Conservation (phyloP, 2,329 filamentous ascomycete genomes). For the Nemania diffusa region DNA sequence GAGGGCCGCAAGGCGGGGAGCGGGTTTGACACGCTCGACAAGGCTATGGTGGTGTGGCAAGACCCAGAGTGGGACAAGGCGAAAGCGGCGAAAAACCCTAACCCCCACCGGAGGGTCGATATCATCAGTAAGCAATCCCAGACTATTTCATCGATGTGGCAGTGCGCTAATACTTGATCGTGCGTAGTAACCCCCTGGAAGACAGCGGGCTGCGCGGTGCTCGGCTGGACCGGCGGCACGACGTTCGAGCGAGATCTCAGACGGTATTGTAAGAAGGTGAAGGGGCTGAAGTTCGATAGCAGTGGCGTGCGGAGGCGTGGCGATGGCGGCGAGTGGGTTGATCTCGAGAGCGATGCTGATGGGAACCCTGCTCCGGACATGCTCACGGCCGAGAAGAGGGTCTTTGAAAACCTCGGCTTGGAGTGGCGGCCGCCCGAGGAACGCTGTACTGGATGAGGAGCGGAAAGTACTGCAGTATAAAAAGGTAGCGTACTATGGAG, state of each 20-base stretch:
- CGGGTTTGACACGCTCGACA: slow-evolving; percentile 90
- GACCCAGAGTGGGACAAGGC: slow-evolving; percentile 63
- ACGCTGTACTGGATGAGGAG: slow-evolving; percentile 66
- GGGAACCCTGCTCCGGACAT: slow-evolving; percentile 67
- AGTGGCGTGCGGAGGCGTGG: slow-evolving; percentile 79
- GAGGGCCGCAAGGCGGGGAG: slow-evolving; percentile 53
- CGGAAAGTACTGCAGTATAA: background rate
- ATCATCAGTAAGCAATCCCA: slow-evolving; percentile 67
- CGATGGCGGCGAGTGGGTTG: slow-evolving; percentile 75
- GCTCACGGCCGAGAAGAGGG: slow-evolving; percentile 78
- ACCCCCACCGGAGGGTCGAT: slow-evolving; percentile 85
- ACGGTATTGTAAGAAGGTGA: slow-evolving; percentile 78
- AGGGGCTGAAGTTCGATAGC: slow-evolving; percentile 87
- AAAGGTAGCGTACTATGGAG: no score
- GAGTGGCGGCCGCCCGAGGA: slow-evolving; percentile 73
- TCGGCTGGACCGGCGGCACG: slow-evolving; percentile 89
- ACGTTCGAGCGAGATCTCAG: slow-evolving; percentile 91
- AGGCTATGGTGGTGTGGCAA: slow-evolving; percentile 93
- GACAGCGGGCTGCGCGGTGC: slow-evolving; percentile 85
- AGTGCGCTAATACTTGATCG: slow-evolving; percentile 10
- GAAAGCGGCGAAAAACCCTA: slow-evolving; percentile 68
- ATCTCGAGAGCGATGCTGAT: slow-evolving; percentile 65
- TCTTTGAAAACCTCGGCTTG: slow-evolving; percentile 81
- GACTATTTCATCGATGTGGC: background rate
- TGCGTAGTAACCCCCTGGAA: slow-evolving; percentile 78